Conservation (phyloP, 495 filamentous ascomycete species). For the Lentithecium fluviatile region DNA sequence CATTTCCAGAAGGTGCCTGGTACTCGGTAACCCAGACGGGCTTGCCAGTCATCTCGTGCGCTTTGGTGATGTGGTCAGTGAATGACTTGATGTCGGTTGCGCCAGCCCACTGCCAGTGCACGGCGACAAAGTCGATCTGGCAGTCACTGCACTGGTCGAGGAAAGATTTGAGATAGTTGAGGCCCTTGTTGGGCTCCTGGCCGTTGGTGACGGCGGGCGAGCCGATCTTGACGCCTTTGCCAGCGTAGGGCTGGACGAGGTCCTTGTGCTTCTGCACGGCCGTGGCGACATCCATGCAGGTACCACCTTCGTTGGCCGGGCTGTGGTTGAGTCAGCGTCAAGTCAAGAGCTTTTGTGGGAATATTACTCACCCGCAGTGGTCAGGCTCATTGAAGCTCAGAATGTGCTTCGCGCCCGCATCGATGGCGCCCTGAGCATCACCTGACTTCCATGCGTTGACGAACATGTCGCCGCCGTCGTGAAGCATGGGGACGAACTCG, state of each 20-base stretch:
- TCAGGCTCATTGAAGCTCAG: constrained; percentile 20
- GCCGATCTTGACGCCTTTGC: constrained; percentile 6
- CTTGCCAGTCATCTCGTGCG: constrained; percentile 48
- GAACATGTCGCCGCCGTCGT: background rate
- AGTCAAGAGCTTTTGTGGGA: background rate
- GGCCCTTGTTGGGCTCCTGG: background rate
- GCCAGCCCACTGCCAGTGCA: constrained; percentile 34
- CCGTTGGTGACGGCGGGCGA: constrained; percentile 18
- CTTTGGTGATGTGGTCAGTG: constrained; percentile 35
- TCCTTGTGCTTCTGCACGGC: background rate
- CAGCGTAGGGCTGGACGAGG: background rate
- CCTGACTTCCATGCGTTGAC: background rate
- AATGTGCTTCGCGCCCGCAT: background rate
- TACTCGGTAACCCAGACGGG: constrained; percentile 85
- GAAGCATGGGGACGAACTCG: constrained; percentile 19
- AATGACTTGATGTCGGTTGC: constrained; percentile 36
- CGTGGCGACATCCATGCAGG: constrained; percentile 34
- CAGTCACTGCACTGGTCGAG: constrained; percentile 9
- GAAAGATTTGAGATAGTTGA: constrained; percentile 8
- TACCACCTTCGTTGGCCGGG: constrained; percentile 47
- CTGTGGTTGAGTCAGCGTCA: background rate
- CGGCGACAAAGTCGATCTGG: constrained; percentile 13
- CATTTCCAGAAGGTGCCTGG: constrained; percentile 42
- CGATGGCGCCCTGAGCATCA: background rate
- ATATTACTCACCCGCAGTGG: background rate